Conservation (phyloP, 352 stramenopile genomes). For the Phytophthora foliorum region DNA sequence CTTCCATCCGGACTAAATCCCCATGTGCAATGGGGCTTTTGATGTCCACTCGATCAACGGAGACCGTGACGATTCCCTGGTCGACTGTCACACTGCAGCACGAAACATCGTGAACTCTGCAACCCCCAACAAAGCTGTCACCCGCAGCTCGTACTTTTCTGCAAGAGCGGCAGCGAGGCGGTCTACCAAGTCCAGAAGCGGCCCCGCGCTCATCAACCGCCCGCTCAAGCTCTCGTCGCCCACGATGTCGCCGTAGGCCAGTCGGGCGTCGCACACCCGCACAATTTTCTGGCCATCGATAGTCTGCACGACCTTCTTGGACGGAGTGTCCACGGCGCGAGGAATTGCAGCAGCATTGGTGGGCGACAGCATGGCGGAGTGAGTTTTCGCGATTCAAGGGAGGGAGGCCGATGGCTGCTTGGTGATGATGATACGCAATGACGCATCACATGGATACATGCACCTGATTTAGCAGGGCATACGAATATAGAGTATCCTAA, state of each 20-base stretch:
- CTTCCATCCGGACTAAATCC: constrained; percentile 69
- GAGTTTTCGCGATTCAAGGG: not conserved
- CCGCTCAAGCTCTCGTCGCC: constrained; percentile 56
- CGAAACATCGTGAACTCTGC: not conserved
- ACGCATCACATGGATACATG: not conserved
- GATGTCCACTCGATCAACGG: constrained; percentile 72
- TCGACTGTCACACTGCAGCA: constrained; percentile 24
- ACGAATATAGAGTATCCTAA: not conserved
- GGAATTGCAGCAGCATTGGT: constrained; percentile 6
- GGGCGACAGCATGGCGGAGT: constrained; percentile 5
- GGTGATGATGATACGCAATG: not conserved
- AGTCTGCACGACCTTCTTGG: constrained; percentile 32
- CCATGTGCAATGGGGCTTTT: constrained; percentile 67
- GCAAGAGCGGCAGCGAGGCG: constrained; percentile 62
- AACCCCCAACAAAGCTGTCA: not conserved
- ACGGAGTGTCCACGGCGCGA: constrained; percentile 16
- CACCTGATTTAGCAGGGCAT: not conserved
- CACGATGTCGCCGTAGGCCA: constrained; percentile 61
- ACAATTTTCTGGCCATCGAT: constrained; percentile 38
- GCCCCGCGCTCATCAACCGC: constrained; percentile 52
- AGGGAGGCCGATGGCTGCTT: no score
- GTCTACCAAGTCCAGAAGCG: constrained; percentile 61
- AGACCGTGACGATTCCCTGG: constrained; percentile 64
- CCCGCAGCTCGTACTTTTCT: constrained; percentile 51
- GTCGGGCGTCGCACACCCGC: constrained; percentile 46